phyloP scores from a whole-genome alignment of 106 monocot genomes.

The Gastrodia elata region DNA sequence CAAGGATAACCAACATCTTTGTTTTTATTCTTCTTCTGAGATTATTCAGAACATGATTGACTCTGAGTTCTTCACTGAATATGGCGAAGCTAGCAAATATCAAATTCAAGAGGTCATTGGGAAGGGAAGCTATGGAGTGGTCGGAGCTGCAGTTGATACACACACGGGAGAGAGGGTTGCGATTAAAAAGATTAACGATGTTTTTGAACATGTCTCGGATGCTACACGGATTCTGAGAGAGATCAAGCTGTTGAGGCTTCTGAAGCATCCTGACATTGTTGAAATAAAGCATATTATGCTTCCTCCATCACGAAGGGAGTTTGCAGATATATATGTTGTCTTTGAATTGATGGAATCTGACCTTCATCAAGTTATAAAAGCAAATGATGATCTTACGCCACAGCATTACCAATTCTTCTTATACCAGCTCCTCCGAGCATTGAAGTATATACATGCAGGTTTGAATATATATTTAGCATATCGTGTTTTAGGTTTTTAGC shows the following conservation, averaged over 20 bases:
- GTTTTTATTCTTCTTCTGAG: conserved; percentile 7
- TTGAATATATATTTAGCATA: not conserved
- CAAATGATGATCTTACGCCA: conserved; percentile 56
- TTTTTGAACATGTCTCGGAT: conserved; percentile 63
- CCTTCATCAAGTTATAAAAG: conserved; percentile 59
- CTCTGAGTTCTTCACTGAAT: conserved; percentile 54
- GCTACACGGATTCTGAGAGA: conserved; percentile 53
- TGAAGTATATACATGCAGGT: conserved; percentile 60
- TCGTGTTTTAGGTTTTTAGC: not conserved
- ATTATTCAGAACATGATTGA: conserved; percentile 22
- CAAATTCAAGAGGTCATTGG: conserved; percentile 53
- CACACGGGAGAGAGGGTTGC: conserved; percentile 43
- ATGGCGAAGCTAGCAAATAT: conserved; percentile 48
- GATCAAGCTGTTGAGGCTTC: conserved; percentile 52
- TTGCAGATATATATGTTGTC: conserved; percentile 54
- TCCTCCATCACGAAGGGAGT: conserved; percentile 50
- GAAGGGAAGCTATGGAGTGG: conserved; percentile 64
- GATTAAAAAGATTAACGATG: conserved; percentile 58
- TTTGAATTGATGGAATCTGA: conserved; percentile 67
- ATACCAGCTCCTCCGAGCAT: conserved; percentile 48
- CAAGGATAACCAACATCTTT: not conserved
- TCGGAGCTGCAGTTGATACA: conserved; percentile 36
- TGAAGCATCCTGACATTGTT: conserved; percentile 51
- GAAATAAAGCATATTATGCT: conserved; percentile 65
- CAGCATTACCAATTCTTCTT: conserved; percentile 58